These are phyloP conservation scores for Pleurotus salmoneostramineus DNA, from an alignment of 768 basidiomycete species.

Conservation along the genomic window DNA sequence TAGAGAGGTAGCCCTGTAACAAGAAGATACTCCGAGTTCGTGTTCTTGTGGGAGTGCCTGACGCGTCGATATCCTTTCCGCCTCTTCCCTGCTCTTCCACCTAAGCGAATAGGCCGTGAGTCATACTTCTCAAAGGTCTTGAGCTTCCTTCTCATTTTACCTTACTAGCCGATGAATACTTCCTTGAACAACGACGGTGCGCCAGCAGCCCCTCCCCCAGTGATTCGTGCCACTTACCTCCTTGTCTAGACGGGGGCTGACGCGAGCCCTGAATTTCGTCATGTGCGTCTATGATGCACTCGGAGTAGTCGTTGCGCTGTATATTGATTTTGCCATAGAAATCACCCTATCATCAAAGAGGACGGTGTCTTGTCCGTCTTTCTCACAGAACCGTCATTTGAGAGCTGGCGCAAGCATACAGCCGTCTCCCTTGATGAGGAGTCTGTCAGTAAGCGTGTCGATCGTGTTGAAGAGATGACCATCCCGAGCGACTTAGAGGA, in stretches of 20 bases:
- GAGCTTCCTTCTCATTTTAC: conserved; percentile 7
- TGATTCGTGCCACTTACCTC: conserved; percentile 5
- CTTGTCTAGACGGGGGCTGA: conserved; percentile 64
- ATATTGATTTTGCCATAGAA: conserved; percentile 37
- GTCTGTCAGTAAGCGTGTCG: conserved; percentile 72
- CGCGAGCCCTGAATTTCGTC: conserved; percentile 70
- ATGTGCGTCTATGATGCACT: conserved; percentile 9
- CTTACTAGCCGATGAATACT: conserved; percentile 74
- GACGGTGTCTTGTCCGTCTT: conserved; percentile 83
- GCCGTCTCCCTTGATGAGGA: conserved; percentile 84
- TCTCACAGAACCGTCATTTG: conserved; percentile 79
- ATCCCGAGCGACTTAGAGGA: conserved; percentile 92
- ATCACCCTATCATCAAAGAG: conserved; percentile 89
- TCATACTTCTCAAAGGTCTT: conserved; percentile 9
- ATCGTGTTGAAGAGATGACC: conserved; percentile 83
- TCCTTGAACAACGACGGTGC: conserved; percentile 86
- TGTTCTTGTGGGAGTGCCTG: conserved; percentile 85
- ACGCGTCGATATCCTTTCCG: conserved; percentile 91
- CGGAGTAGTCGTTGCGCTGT: background rate
- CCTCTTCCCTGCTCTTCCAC: conserved; percentile 80
- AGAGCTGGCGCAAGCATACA: conserved; percentile 82
- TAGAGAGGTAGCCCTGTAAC: conserved; percentile 68
- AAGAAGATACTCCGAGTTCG: conserved; percentile 92
- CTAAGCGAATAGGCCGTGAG: conserved; percentile 89
- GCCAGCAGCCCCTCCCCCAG: background rate